Percentiles rank a stretch among this genome's conserved stretches.
phyloP scores from a whole-genome alignment of 305 asterid species.

The Coffea humblotiana region DNA sequence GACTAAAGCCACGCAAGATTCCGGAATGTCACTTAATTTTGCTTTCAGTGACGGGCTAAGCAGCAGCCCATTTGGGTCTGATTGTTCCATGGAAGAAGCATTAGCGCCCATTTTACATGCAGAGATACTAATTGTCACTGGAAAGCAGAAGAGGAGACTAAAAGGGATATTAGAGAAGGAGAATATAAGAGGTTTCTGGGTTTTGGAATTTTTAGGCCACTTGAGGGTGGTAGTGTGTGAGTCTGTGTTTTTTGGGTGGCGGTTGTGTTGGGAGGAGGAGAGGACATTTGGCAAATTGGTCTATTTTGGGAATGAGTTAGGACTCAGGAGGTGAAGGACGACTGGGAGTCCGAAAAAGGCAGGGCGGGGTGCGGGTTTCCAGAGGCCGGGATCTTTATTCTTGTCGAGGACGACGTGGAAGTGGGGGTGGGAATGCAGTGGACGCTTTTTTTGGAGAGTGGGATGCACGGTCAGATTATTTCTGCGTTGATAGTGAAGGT shows the following conservation, averaged over 20 bases:
- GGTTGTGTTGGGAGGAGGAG: not conserved
- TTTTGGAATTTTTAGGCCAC: constrained; percentile 6
- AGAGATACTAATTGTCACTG: no score
- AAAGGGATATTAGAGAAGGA: not conserved
- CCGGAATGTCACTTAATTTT: constrained; percentile 70
- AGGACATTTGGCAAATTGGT: not conserved
- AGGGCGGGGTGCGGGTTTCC: not conserved
- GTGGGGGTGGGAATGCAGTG: not conserved
- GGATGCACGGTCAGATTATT: not conserved
- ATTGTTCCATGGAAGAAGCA: constrained; percentile 11
- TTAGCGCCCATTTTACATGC: constrained; percentile 25
- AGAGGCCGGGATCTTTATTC: constrained; percentile 12
- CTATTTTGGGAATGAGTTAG: constrained; percentile 4
- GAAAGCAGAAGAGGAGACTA: no score
- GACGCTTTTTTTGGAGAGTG: constrained; percentile 8
- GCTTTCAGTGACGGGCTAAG: constrained; percentile 22
- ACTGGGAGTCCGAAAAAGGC: not conserved
- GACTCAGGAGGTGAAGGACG: not conserved
- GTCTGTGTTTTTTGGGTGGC: constrained; percentile 1
- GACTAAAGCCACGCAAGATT: constrained; percentile 63
- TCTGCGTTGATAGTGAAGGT: not conserved
- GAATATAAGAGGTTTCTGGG: not conserved
- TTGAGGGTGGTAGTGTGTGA: not conserved
- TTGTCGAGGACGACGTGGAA: constrained; percentile 19
- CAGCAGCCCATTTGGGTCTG: constrained; percentile 11